phyloP scores from a whole-genome alignment of 495 filamentous ascomycete genomes.

The Hypomontagnella monticulosa region DNA sequence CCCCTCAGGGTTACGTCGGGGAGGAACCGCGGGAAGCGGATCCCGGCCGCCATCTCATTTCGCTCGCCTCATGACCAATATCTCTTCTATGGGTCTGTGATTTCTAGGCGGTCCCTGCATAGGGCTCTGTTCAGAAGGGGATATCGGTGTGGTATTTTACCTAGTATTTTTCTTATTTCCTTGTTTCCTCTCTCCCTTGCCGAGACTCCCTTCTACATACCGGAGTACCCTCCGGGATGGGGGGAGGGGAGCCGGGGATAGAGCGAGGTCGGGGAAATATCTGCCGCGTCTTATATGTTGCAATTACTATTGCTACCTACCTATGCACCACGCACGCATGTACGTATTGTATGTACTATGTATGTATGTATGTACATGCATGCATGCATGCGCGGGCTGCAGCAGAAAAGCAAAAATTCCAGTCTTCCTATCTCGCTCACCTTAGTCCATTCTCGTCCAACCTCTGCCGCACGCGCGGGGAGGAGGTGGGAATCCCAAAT shows the following conservation, averaged over 20 bases:
- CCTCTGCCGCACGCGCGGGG: neutral
- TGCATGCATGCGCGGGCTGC: neutral
- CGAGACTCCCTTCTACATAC: neutral
- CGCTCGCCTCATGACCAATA: slow-evolving; percentile 16
- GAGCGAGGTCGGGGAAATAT: slow-evolving; percentile 2
- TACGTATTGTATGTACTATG: slow-evolving; percentile 15
- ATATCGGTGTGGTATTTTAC: slow-evolving; percentile 5
- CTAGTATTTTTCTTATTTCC: slow-evolving; percentile 4
- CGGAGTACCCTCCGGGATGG: slow-evolving; percentile 16
- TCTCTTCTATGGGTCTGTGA: neutral
- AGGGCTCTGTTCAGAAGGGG: slow-evolving; percentile 1
- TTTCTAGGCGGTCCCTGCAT: slow-evolving; percentile 7
- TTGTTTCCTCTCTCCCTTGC: no score
- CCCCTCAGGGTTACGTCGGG: neutral
- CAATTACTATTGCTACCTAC: slow-evolving; percentile 11
- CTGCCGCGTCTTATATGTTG: slow-evolving; percentile 21
- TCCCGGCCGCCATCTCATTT: slow-evolving; percentile 19
- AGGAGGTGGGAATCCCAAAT: no score
- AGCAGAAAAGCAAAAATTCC: slow-evolving; percentile 1
- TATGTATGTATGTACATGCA: slow-evolving; percentile 8
- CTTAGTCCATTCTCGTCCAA: no score
- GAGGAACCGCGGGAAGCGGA: slow-evolving; percentile 13
- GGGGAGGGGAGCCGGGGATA: neutral
- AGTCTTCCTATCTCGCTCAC: neutral
- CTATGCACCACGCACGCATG: slow-evolving; percentile 14